phyloP scores from a whole-genome alignment of 2,329 filamentous ascomycete species.

The Epicoccum sorghinum region DNA sequence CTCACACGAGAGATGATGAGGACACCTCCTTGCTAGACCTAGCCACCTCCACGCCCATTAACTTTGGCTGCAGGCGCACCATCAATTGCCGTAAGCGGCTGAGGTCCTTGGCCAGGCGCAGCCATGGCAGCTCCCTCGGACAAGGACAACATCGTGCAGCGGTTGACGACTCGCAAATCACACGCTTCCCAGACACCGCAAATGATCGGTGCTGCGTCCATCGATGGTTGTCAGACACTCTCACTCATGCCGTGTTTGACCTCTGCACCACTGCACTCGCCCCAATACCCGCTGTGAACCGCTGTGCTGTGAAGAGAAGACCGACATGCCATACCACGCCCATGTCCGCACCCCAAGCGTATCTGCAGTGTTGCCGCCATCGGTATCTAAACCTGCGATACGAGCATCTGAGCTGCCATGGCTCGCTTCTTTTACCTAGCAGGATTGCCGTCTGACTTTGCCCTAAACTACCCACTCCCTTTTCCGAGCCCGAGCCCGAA shows the following conservation, averaged over 20 bases:
- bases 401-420: constrained; percentile 30
- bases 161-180: constrained; percentile 1
- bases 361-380: constrained; percentile 36
- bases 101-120: constrained; percentile 26
- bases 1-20: constrained; percentile 26
- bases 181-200: constrained; percentile 20
- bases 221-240: constrained; percentile 28
- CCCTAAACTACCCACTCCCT: constrained; percentile 37
- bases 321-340: constrained; percentile 15
- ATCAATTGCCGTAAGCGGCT: constrained; percentile 25
- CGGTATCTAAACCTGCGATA: constrained; percentile 35
- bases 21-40: constrained; percentile 16
- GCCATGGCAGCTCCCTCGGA: constrained; percentile 10
- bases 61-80: constrained; percentile 6
- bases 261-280: constrained; percentile 11
- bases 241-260: constrained; percentile 39
- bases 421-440: constrained; percentile 28
- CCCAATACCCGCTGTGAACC: constrained; percentile 17
- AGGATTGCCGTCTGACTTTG: constrained; percentile 37
- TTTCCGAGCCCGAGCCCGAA: constrained; percentile 41
- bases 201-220: constrained; percentile 23
- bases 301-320: constrained; percentile 1
- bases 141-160: constrained; percentile 25
- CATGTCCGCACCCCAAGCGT: constrained; percentile 21
- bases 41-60: constrained; percentile 13